phyloP scores from a whole-genome alignment of 371 early-diverging fungal genomes.

The Nosema muscidifuracis region DNA sequence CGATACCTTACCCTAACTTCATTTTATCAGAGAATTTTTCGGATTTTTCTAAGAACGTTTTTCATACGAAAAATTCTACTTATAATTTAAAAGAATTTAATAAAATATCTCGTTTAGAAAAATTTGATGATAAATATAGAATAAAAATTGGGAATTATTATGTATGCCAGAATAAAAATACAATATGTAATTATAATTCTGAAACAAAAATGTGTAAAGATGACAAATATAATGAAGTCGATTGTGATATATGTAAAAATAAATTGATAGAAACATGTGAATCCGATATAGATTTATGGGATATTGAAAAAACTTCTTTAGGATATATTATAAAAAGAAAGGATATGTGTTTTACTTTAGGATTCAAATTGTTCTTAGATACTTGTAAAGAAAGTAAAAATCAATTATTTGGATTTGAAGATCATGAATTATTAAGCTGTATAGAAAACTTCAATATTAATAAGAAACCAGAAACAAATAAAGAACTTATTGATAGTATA shows the following conservation, averaged over 20 bases:
- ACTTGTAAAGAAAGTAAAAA: slow-evolving; percentile 11
- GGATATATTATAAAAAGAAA: slow-evolving; percentile 20
- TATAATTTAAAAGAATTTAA: background rate
- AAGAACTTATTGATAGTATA: background rate
- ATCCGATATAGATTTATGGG: slow-evolving; percentile 12
- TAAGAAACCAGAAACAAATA: background rate
- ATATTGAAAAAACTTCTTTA: slow-evolving; percentile 1
- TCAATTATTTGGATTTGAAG: slow-evolving; percentile 33
- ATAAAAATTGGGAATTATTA: slow-evolving; percentile 1
- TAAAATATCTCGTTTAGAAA: background rate
- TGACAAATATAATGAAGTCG: background rate
- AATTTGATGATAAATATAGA: background rate
- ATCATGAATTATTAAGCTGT: slow-evolving; percentile 19
- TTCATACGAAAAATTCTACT: background rate
- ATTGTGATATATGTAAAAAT: slow-evolving; percentile 6
- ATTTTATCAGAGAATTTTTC: background rate
- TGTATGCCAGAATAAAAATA: background rate
- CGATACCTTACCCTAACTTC: slow-evolving; percentile 2
- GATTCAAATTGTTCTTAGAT: background rate
- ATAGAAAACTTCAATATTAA: slow-evolving; percentile 12
- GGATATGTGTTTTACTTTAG: slow-evolving; percentile 17
- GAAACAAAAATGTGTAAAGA: slow-evolving; percentile 4
- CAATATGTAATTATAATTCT: background rate
- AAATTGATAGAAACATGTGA: slow-evolving; percentile 10
- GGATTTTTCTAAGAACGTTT: background rate